phyloP scores from a whole-genome alignment of 2,329 filamentous ascomycete genomes.

The Stenocarpella maydis region DNA sequence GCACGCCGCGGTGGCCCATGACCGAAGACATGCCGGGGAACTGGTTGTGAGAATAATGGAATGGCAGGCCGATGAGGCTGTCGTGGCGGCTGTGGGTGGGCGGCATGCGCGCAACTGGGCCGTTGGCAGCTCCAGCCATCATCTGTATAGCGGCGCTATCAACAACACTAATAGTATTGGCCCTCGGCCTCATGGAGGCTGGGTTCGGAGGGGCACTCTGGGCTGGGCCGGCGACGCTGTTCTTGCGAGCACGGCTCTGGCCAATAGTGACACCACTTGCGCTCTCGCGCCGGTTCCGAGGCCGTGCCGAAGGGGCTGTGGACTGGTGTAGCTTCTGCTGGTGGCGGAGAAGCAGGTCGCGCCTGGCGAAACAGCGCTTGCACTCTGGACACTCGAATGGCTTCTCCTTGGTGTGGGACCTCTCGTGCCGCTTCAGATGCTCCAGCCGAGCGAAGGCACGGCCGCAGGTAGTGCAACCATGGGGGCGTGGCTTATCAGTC shows the following conservation, averaged over 20 bases:
- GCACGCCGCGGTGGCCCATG: constrained; percentile 71
- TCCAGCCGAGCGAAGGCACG: constrained; percentile 94
- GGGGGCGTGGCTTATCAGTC: constrained; percentile 95
- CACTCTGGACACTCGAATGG: constrained; percentile 98
- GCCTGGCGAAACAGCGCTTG: constrained; percentile 89
- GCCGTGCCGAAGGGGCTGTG: constrained; percentile 84
- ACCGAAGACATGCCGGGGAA: constrained; percentile 77
- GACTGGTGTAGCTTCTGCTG: constrained; percentile 99
- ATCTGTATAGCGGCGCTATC: constrained; percentile 80
- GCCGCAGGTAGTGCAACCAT: constrained; percentile 90
- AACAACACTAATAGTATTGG: constrained; percentile 96
- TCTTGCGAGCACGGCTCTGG: constrained; percentile 85
- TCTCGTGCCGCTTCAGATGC: constrained; percentile 95
- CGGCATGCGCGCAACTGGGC: constrained; percentile 59
- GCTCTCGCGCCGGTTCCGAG: constrained; percentile 89
- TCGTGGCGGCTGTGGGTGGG: constrained; percentile 74
- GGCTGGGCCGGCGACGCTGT: constrained; percentile 76
- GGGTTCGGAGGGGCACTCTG: constrained; percentile 52
- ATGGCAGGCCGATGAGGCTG: constrained; percentile 74
- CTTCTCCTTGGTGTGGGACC: constrained; percentile 99
- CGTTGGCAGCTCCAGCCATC: constrained; percentile 65
- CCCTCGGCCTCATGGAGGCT: constrained; percentile 80
- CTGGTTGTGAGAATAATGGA: constrained; percentile 56
- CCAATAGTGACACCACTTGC: constrained; percentile 72
- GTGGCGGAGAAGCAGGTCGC: constrained; percentile 90